phyloP scores from a whole-genome alignment of 108 stramenopile species.

The Chaetoceros tenuissimus region DNA sequence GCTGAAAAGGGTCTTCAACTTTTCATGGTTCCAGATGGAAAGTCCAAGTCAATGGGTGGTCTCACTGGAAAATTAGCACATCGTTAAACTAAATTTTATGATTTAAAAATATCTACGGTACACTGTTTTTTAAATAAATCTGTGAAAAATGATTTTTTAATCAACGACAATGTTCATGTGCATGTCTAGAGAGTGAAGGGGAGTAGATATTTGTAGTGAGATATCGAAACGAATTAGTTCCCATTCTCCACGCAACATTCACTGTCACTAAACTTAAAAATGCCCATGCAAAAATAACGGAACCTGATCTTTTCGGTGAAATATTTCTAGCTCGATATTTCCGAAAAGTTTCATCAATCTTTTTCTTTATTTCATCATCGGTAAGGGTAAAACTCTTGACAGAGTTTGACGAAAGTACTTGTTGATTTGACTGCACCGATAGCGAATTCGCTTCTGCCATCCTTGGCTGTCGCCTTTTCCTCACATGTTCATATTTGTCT shows the following conservation, averaged over 20 bases:
- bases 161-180: too few relatives aligned
- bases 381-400: too few relatives aligned
- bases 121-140: too few relatives aligned
- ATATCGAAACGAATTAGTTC: too few relatives aligned
- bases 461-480: not conserved
- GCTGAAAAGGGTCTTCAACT: conserved; percentile 79
- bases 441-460: not conserved
- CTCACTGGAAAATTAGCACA: conserved; percentile 81
- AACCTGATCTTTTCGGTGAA: not conserved
- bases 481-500: not conserved
- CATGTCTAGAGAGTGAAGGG: too few relatives aligned
- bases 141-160: too few relatives aligned
- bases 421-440: not conserved
- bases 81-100: conserved; percentile 44
- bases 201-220: too few relatives aligned
- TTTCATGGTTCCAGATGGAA: conserved; percentile 97
- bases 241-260: not conserved
- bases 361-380: not conserved
- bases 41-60: conserved; percentile 93
- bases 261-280: not conserved
- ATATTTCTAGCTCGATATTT: too few relatives aligned
- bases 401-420: not conserved
- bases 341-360: not conserved
- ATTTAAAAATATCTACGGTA: too few relatives aligned
- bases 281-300: not conserved